Evolutionary conservation across 331 rosid genomes (phyloP), one percentile per base, ranked within the genome.

Genomic region (Dryas integrifolia): DNA sequence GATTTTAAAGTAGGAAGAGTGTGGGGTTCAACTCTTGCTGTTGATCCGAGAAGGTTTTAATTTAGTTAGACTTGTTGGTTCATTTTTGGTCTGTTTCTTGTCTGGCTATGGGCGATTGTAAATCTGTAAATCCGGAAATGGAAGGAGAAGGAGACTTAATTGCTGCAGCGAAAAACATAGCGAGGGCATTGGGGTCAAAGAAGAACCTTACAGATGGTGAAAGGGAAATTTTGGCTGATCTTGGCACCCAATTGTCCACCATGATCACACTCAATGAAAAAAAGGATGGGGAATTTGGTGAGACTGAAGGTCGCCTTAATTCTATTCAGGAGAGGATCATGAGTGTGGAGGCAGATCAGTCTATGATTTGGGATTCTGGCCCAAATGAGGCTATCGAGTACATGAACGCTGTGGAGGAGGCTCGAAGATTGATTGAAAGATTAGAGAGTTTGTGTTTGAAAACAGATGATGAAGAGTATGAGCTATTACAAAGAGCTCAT

Each of bases 291-390:
- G 81, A 76, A n/a, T 45, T 71, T 5, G 67, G 70, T 35, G 96
- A 71, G 46, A 71, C 82, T 16, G 89, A 87, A 59, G 69, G 81
- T 58, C 69, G 75, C 38, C 82, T 95, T 51, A 47, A 51, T 65
- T 74, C 69, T 58, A 84, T 92, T 62, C 80, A 86, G 47, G 92
- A 88, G 80, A 95, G 83, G 67, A 65, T 91, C 53, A 80, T 77
- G 96, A 83, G 59, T 57, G 86, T 96, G 98, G 96, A 95, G 81
- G 90, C 82, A 48, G 96, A 86, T 85, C 89, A 77, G 58, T 83
- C 92, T 35, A 84, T 77, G 89, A 88, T 89, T 65, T 95, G 96
- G 92, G 97, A 89, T 79, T 81, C 85, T 26, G 84, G 88, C 40
- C 76, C 85, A 1, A 81, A 87, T 7, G 97, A 87, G 76, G 85